Percentiles rank a stretch among this genome's conserved stretches.
phyloP scores from a whole-genome alignment of 2,329 filamentous ascomycete species.

The Waltergamsia citrina region DNA sequence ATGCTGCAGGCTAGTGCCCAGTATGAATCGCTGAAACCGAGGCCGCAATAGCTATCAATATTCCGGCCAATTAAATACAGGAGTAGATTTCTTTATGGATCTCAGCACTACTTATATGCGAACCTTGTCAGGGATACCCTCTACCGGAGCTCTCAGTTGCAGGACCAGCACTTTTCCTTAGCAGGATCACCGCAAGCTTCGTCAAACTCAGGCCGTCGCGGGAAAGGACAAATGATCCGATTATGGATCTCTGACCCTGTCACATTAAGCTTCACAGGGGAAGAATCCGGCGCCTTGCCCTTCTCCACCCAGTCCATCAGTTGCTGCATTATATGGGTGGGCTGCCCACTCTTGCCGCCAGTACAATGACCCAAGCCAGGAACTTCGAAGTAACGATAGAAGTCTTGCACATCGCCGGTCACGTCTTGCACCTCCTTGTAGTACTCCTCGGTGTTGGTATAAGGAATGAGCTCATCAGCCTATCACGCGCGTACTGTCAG shows the following conservation, averaged over 20 bases:
- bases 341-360: constrained; percentile 8
- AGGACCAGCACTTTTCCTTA: neutral
- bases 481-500: neutral
- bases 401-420: constrained; percentile 12
- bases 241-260: constrained; percentile 9
- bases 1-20: constrained; percentile 3
- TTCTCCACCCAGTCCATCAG: constrained; percentile 9
- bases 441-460: constrained; percentile 10
- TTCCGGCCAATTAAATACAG: no score
- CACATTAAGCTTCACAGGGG: neutral
- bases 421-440: constrained; percentile 12
- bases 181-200: constrained; percentile 1
- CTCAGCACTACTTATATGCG: no score
- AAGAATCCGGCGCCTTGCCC: constrained; percentile 7
- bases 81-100: no score
- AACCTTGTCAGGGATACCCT: no score
- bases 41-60: no score
- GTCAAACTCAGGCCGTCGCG: constrained; percentile 7
- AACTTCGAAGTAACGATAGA: constrained; percentile 21
- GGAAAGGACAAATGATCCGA: constrained; percentile 12
- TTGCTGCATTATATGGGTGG: constrained; percentile 5
- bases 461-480: constrained; percentile 2
- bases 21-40: no score
- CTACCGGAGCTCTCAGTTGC: no score
- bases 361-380: constrained; percentile 22